Evolutionary conservation across 2,329 filamentous ascomycete species (phyloP).

Genomic region (Leptographium radiaticola): DNA sequence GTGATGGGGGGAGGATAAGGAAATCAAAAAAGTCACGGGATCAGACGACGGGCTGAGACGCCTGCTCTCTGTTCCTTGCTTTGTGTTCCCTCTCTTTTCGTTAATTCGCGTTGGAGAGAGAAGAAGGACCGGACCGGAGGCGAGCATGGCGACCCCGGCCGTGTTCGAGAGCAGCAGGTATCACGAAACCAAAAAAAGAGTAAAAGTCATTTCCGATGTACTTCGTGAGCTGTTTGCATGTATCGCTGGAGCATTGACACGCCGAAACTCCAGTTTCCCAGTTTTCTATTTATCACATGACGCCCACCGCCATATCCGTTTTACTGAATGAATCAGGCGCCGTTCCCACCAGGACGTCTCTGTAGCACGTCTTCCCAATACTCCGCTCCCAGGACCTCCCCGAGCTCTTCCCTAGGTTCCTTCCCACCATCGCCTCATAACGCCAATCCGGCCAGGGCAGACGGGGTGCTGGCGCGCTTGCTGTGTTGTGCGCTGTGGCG

Average conservation of each 20-base stretch:
- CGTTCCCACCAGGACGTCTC: too few species aligned
- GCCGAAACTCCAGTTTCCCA: too few species aligned
- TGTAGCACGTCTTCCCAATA: too few species aligned
- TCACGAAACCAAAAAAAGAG: conserved; percentile 1
- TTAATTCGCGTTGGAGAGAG: background rate
- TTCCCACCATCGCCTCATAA: background rate
- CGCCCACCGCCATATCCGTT: too few species aligned
- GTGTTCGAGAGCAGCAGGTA: background rate
- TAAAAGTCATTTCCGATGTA: background rate
- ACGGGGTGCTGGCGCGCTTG: conserved; percentile 7
- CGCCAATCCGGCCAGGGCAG: background rate
- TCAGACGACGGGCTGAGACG: background rate
- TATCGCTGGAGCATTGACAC: too few species aligned
- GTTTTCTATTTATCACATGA: too few species aligned
- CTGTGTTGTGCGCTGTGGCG: conserved; percentile 34
- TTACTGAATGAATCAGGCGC: too few species aligned
- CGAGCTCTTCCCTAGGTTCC: too few species aligned
- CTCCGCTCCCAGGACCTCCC: too few species aligned
- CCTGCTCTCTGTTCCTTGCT: background rate
- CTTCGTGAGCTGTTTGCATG: too few species aligned
- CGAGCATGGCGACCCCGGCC: background rate
- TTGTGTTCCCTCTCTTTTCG: background rate
- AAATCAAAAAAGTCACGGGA: background rate
- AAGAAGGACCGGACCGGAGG: background rate
- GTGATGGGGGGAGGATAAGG: background rate